These are phyloP conservation scores for Lignosus rhinocerotis DNA, from an alignment of 1,284 basidiomycete species.

Conservation along the genomic window DNA sequence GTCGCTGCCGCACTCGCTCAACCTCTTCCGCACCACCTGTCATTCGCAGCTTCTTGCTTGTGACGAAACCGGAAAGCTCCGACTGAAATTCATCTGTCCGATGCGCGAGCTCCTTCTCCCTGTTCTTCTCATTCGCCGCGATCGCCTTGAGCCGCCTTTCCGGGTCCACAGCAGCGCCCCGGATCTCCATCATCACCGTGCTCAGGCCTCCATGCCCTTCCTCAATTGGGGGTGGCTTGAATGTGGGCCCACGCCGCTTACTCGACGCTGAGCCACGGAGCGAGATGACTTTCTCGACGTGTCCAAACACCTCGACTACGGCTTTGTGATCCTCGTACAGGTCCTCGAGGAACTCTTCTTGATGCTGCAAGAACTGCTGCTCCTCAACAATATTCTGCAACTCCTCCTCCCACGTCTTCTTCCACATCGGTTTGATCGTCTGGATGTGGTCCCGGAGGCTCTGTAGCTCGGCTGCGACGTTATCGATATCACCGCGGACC, in stretches of 20 bases:
- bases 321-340: slow-evolving; percentile 92
- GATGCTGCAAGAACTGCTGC: slow-evolving; percentile 91
- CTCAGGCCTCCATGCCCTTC: slow-evolving; percentile 64
- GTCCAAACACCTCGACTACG: slow-evolving; percentile 80
- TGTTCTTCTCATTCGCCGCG: slow-evolving; percentile 77
- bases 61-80: slow-evolving; percentile 84
- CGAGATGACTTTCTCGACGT: slow-evolving; percentile 87
- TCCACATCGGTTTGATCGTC: slow-evolving; percentile 95
- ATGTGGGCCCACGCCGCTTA: slow-evolving; percentile 42
- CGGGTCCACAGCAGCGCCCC: slow-evolving; percentile 79
- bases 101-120: slow-evolving; percentile 72
- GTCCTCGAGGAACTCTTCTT: slow-evolving; percentile 88
- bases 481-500: slow-evolving; percentile 74
- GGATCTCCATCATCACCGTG: slow-evolving; percentile 86
- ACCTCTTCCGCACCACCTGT: slow-evolving; percentile 93
- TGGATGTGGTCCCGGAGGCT: slow-evolving; percentile 85
- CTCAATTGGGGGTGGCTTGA: slow-evolving; percentile 59
- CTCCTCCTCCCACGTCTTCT: slow-evolving; percentile 98
- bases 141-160: slow-evolving; percentile 87
- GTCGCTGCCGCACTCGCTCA: slow-evolving; percentile 81
- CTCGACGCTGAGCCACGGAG: slow-evolving; percentile 57
- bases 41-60: slow-evolving; percentile 84
- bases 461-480: slow-evolving; percentile 72
- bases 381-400: slow-evolving; percentile 96
- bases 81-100: slow-evolving; percentile 78